Evolutionary conservation across 805 yeast species (phyloP), one percentile per base, ranked within the genome.

Genomic region (Saturnispora ahearnii): DNA sequence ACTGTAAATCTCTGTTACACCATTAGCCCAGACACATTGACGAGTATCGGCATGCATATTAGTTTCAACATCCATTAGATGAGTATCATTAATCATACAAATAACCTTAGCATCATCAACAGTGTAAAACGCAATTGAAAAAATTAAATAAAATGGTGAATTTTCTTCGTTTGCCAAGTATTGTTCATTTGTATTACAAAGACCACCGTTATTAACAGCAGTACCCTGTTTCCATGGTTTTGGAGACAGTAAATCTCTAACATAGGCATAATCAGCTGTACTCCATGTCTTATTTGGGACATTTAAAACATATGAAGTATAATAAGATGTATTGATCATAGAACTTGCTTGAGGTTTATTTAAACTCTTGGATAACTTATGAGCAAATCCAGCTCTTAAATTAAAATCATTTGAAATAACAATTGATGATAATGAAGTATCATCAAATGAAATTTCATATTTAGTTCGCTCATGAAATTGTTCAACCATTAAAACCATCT

Each of bases 241-340:
- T 22, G 41, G 4, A 12, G 47, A 2, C 4, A 22, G 5, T n/a
- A 22, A 10, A 24, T 34, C 33, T 26, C 28, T 24, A 29, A 46
- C 41, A 31, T 44, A 38, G n/a, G 37, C 41, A 24, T 57, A 52
- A 31, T 54, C 49, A 22, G 53, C 50, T 24, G 44, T 41, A 18
- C 42, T 46, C 65, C 65, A 62, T 32, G 55, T 55, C 28, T 52
- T 55, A 2, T 59, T 60, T 13, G 36, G 33, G 8, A 61, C 44
- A 49, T 62, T 55, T 18, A 62, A 43, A 26, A 57, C 41, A 33
- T 40, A 50, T 24, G 53, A 43, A 5, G 43, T 46, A 41, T 50
- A 50, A 34, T 24, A 50, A 15, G 38, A 41, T 18, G n/a, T 36
- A 21, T 36, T 22, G 7, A 18, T 4, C 4, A 22, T 21, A 18